Evolutionary conservation across 2,329 filamentous ascomycete species (phyloP).

Genomic region (Colletotrichum limetticola): DNA sequence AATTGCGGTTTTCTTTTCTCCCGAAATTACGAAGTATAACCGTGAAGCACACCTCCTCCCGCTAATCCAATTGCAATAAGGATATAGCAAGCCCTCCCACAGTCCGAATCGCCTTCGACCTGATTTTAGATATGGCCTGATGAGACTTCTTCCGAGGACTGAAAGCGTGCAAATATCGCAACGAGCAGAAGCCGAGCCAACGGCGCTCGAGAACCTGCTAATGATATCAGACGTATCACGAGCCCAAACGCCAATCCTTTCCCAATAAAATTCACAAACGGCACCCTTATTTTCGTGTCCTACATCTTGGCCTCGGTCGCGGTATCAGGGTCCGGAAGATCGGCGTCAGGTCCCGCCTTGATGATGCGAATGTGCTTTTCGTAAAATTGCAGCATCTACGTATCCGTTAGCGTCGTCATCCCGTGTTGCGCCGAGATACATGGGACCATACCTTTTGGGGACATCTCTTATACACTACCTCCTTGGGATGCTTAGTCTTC

Average conservation of each 20-base stretch:
- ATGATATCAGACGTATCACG: not conserved
- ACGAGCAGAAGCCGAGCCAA: not conserved
- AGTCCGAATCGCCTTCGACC: not conserved
- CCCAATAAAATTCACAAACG: not conserved
- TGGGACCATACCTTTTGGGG: conserved; percentile 72
- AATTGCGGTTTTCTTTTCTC: not conserved
- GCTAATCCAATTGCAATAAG: not conserved
- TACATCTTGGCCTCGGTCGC: not conserved
- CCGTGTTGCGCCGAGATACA: not conserved
- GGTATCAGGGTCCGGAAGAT: conserved; percentile 33
- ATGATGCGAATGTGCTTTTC: conserved; percentile 67
- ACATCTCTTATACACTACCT: conserved; percentile 77
- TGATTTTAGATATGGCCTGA: not conserved
- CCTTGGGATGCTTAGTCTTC: conserved; percentile 79
- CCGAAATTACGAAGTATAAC: not conserved
- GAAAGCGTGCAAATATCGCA: not conserved
- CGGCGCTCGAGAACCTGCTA: not conserved
- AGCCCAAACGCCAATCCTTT: not conserved
- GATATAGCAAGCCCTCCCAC: not conserved
- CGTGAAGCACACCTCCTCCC: not conserved
- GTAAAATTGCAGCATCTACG: conserved; percentile 69
- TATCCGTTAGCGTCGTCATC: not conserved
- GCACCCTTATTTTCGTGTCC: not conserved
- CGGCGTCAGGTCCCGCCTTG: conserved; percentile 42
- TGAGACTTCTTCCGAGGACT: not conserved